Base-by-base conservation (phyloP, 2,329 filamentous ascomycete genomes). In the Penicillium sp. region DNA sequence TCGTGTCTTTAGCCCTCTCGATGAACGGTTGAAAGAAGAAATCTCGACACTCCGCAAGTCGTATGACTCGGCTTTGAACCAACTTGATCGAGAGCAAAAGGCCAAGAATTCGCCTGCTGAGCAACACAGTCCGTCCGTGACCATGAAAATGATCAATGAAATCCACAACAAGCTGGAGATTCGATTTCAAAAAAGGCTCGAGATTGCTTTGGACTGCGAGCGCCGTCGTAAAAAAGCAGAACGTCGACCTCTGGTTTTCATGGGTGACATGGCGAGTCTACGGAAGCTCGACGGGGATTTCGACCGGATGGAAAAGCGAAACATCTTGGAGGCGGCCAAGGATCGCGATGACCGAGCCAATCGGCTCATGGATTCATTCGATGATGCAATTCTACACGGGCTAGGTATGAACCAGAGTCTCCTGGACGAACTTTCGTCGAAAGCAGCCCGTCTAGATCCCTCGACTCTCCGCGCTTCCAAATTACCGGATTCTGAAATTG, bases 181-280 rank as follows among this genome's bases (percentile, higher is more conserved):
- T 15, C 65, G 71, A 1, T 69, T 76, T 45, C 68, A 68, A 11
- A 70, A 70, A 41, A 64, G 73, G 9, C 65, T 71, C 2, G 64
- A 70, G 18, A 67, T 72, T 23, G 66, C 73, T 4, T 55, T 75
- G 12, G 74, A 77, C 45, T 69, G 73, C 27, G 74, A 77, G 50
- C 68, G 67, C 30, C 64, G 73, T 11, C 70, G 74, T 35, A 77
- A 76, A 57, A 71, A 68, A 48, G 71, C 74, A 0, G 72, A 77
- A 45, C 62, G 71, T 33, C 68, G 69, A 40, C 73, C 69, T 14
- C 65, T 70, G 20, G 72, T 74, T 15, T 69, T 72, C 35, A 64
- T 69, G 30, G 73, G 73, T 14, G 70, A 77, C 47, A 70, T 72
- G 13, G 54, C 60, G 3, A 68, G 68, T 29, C 64, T 77, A 47